Conservation (phyloP, 352 stramenopile species). For the Achlya hypogyna region DNA sequence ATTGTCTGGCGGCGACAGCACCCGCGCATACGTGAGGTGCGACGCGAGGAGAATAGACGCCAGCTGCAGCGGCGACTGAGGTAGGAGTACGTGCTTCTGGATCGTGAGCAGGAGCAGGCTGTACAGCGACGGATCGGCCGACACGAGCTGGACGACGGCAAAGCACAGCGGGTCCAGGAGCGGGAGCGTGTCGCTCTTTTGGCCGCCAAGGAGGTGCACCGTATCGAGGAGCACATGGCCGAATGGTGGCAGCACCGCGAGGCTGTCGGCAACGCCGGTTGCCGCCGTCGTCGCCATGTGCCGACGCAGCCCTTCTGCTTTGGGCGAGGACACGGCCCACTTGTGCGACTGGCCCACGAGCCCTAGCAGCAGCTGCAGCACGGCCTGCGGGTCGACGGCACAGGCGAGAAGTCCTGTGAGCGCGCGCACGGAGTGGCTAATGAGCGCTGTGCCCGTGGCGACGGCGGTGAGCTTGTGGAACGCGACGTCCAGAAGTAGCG, state of each 20-base stretch:
- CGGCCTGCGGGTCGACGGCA: neutral
- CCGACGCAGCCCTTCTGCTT: neutral
- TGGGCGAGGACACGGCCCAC: neutral
- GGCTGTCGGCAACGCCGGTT: constrained; percentile 3
- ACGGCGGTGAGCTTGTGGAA: neutral
- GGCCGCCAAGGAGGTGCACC: neutral
- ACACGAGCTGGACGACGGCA: constrained; percentile 12
- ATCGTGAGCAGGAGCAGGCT: constrained; percentile 14
- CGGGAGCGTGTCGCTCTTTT: neutral
- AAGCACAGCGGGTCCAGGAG: constrained; percentile 19
- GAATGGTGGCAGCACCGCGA: neutral
- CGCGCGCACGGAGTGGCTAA: neutral
- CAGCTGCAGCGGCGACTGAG: neutral
- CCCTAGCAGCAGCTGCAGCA: neutral
- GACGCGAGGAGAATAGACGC: constrained; percentile 9
- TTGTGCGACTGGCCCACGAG: constrained; percentile 8
- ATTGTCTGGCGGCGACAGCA: neutral
- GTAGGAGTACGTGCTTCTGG: constrained; percentile 17
- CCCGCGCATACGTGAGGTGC: constrained; percentile 8
- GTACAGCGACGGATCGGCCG: constrained; percentile 9
- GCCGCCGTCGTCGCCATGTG: constrained; percentile 5
- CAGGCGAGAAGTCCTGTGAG: neutral
- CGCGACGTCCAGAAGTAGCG: neutral
- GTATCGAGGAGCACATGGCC: constrained; percentile 13
- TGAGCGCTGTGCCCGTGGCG: neutral